Conservation (phyloP, 345 rosid genomes). For the Erodium maritimum region DNA sequence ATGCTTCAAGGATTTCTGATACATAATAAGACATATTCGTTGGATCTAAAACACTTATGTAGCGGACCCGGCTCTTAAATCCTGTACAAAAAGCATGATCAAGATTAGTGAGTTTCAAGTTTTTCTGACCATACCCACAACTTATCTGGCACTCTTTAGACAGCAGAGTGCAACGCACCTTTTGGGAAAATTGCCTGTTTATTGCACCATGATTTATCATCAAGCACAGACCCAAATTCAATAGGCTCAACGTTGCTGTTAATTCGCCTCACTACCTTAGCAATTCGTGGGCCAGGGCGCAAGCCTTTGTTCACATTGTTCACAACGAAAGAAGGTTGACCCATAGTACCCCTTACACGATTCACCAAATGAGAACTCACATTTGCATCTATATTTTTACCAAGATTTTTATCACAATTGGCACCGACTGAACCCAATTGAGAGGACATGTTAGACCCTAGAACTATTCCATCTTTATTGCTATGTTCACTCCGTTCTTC, state of each 20-base stretch:
- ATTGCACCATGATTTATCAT: conserved; percentile 82
- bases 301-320: conserved; percentile 56
- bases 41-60: conserved; percentile 74
- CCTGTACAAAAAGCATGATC: conserved; percentile 39
- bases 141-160: background rate
- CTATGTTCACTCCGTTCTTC: conserved; percentile 19
- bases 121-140: background rate
- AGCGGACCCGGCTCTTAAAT: conserved; percentile 79
- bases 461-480: conserved; percentile 21
- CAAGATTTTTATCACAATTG: conserved; percentile 9
- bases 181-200: conserved; percentile 78
- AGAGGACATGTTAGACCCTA: conserved; percentile 18
- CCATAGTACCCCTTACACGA: conserved; percentile 25
- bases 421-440: conserved; percentile 17
- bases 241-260: conserved; percentile 84
- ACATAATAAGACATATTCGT: conserved; percentile 57
- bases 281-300: conserved; percentile 98
- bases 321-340: conserved; percentile 46
- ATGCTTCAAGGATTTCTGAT: conserved; percentile 85
- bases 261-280: conserved; percentile 94
- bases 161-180: conserved; percentile 34
- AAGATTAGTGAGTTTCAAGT: background rate
- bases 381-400: conserved; percentile 28
- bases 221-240: conserved; percentile 61
- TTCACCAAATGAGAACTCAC: conserved; percentile 27